Evolutionary conservation across 352 stramenopile species (phyloP), one percentile per base, ranked within the genome.

Genomic region (Globisporangium lucens): DNA sequence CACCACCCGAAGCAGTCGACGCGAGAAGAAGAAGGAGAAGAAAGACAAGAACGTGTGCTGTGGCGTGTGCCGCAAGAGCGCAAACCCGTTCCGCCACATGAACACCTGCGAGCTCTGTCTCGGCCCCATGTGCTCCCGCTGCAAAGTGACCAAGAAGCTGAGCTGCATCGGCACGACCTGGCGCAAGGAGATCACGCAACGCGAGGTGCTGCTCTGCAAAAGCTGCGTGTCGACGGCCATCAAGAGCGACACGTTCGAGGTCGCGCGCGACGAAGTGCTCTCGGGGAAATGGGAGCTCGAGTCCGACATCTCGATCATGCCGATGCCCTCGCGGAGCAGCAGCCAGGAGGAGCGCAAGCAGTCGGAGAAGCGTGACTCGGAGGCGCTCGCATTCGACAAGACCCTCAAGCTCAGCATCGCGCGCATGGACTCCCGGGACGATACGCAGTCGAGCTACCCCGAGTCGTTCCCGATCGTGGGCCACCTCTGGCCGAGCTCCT

Each of bases 11-110:
- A 20, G 30, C 20, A 47, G 33, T 22, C 56, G 56, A 9, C 70
- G 74, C n/a, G 59, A 62, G 53, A 75, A 75, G 53, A 73, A 73
- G 36, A 75, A 75, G 49, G 71, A 73, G 29, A 56, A 29, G n/a
- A 63, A 72, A n/a, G 56, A 60, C 15, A 57, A 30, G 57, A 72
- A 38, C 20, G 64, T 46, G 0, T 68, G 69, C 24, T 69, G 64
- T 15, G 46, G 17, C 8, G 64, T 69, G 24, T 69, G 64, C 6
- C 56, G 64, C 6, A 69, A 65, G 56, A 69, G 43, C 35, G 41
- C 57, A 22, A 61, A 62, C 24, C 10, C 35, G 36, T 66, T 70
- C 10, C 57, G 59, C 2, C 57, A 61, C 57, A 46, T 69, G 24
- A 17, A 22, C 17, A 64, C 27, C 4, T 69, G 64, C 47, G 49